phyloP scores from a whole-genome alignment of 2,329 filamentous ascomycete species.

The Xylariaceae sp. region DNA sequence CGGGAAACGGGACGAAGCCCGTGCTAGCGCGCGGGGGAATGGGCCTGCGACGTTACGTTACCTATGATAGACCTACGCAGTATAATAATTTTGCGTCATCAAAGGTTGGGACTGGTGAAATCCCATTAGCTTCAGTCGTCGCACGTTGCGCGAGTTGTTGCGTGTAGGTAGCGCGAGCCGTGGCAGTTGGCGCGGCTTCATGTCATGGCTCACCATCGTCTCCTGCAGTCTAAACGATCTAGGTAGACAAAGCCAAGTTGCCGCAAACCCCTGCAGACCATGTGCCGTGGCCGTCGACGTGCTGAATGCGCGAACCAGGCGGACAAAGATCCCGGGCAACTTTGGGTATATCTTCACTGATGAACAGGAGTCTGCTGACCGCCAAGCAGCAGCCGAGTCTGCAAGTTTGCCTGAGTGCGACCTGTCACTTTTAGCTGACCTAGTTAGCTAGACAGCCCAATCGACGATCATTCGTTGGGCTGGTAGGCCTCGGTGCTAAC shows the following conservation, averaged over 20 bases:
- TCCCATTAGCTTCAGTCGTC: no score
- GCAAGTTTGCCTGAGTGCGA: not conserved
- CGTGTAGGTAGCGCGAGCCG: no score
- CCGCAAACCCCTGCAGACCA: not conserved
- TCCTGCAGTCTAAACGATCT: not conserved
- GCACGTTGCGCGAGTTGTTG: no score
- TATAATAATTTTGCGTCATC: not conserved
- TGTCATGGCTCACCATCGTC: not conserved
- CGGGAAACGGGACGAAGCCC: not conserved
- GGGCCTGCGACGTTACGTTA: not conserved
- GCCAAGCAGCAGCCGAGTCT: no score
- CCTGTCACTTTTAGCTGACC: not conserved
- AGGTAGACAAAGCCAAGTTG: not conserved
- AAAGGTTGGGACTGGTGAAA: no score
- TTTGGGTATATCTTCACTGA: not conserved
- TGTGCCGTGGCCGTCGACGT: not conserved
- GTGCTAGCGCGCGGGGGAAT: not conserved
- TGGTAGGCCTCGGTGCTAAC: slow-evolving; percentile 9
- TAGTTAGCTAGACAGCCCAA: not conserved
- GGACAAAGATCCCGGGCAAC: not conserved
- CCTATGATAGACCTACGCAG: no score
- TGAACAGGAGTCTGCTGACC: not conserved
- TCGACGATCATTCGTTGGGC: slow-evolving; percentile 8
- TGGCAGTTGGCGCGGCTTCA: not conserved
- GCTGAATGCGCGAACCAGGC: not conserved